phyloP scores from a whole-genome alignment of 768 basidiomycete species.

The Filobasidium wieringae region DNA sequence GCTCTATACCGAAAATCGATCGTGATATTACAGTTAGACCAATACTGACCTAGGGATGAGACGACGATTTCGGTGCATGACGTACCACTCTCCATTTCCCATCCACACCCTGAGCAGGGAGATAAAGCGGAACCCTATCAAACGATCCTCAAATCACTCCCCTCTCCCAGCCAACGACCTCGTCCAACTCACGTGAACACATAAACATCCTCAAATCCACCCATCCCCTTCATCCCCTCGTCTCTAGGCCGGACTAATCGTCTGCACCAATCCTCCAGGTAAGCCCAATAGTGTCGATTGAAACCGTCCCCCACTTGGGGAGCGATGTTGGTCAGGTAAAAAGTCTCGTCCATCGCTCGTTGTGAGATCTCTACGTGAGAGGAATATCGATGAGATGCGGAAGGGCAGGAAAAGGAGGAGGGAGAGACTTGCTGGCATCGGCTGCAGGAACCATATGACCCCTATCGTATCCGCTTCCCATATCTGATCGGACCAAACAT shows the following conservation, averaged over 20 bases:
- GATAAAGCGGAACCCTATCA: slow-evolving; percentile 70
- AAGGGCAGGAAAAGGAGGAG: neutral
- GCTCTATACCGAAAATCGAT: slow-evolving; percentile 51
- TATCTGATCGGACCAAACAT: slow-evolving; percentile 46
- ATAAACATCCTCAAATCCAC: slow-evolving; percentile 84
- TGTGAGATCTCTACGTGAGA: slow-evolving; percentile 30
- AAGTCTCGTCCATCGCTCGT: slow-evolving; percentile 93
- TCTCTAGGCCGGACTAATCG: slow-evolving; percentile 42
- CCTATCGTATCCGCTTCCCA: slow-evolving; percentile 83
- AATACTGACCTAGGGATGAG: neutral
- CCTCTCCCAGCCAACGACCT: neutral
- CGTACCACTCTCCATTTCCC: slow-evolving; percentile 92
- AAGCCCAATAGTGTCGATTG: slow-evolving; percentile 98
- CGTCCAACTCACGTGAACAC: slow-evolving; percentile 60
- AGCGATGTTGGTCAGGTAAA: slow-evolving; percentile 86
- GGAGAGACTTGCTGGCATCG: slow-evolving; percentile 52
- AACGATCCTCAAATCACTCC: too few species aligned
- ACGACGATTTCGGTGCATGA: too few species aligned
- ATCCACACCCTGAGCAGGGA: slow-evolving; percentile 70
- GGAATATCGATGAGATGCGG: neutral
- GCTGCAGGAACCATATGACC: slow-evolving; percentile 99
- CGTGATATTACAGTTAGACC: neutral
- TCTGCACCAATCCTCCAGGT: slow-evolving; percentile 90
- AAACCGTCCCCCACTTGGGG: slow-evolving; percentile 97
- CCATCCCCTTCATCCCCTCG: slow-evolving; percentile 42